Evolutionary conservation across 2,329 filamentous ascomycete genomes (phyloP).

Genomic region (Kalaharituber pfeilii): DNA sequence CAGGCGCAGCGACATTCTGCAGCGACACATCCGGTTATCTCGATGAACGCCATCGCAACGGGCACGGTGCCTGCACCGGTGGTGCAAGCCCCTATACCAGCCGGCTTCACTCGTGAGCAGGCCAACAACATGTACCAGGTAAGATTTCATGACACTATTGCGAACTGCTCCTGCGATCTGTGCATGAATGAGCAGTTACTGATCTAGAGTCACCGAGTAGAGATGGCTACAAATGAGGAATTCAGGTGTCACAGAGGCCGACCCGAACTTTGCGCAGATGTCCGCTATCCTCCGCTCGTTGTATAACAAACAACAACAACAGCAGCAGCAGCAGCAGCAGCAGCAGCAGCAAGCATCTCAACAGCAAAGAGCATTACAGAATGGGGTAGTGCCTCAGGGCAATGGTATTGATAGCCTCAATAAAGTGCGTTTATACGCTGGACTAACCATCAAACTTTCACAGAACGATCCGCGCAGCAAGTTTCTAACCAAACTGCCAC

Average conservation of each 20-base stretch:
- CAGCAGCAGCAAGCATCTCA: constrained; percentile 36
- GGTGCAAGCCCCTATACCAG: constrained; percentile 11
- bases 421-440: no score
- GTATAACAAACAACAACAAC: constrained; percentile 60
- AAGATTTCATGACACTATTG: constrained; percentile 12
- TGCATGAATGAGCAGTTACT: background rate
- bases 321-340: constrained; percentile 48
- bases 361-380: constrained; percentile 31
- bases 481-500: constrained; percentile 22
- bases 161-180: constrained; percentile 13
- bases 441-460: constrained; percentile 20
- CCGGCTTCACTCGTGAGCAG: constrained; percentile 16
- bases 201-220: constrained; percentile 32
- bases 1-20: background rate
- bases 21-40: background rate
- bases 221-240: constrained; percentile 82
- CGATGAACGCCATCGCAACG: constrained; percentile 18
- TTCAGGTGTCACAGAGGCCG: constrained; percentile 58
- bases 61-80: constrained; percentile 14
- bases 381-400: constrained; percentile 20
- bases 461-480: constrained; percentile 25
- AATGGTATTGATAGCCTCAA: constrained; percentile 25
- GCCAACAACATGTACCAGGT: constrained; percentile 26
- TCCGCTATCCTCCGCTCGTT: constrained; percentile 29
- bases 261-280: constrained; percentile 53